Evolutionary conservation across 2,329 filamentous ascomycete genomes (phyloP), one percentile per base, ranked within the genome.

Genomic region (Torrubiellomyces zombiae): DNA sequence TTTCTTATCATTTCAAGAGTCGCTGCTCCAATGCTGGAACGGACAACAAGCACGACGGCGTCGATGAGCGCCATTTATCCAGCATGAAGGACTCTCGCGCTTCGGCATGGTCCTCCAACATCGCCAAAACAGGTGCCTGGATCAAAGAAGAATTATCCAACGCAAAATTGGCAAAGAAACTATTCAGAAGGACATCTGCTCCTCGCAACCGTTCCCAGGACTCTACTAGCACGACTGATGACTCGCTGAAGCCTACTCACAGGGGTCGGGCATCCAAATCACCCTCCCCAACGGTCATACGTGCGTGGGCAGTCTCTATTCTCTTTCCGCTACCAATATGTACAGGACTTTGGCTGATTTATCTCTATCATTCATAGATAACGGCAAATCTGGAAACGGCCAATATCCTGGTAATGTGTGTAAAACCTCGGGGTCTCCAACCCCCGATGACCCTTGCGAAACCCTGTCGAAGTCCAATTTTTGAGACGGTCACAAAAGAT

Each of bases 151-250:
- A 51, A 7, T 24, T 30, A 7, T 34, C 28, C 7, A 44, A 33
- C 14, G 27, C 32, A 4, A 48, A 38, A 4, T 28, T 42, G 3
- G 44, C 45, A 4, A 43, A 42, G 12, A 58, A 47, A 24, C 35
- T 58, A 6, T 59, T 61, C 25, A 45, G 50, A 5, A 54, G 41
- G 20, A 44, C 48, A 7, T 50, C 51, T 3, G 58, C 55, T 53
- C 42, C 44, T 20, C 47, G 49, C 4, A 57, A 52, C 28, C 35
- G 42, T 11, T 58, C 55, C 1, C 38, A 27, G 6, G 46, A 46
- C 4, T 57, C 56, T 1, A 35, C 40, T 13, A 47, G 35, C 30
- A 58, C 47, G 25, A 42, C 48, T n/a, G 43, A 51, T 7, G 59
- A 55, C 31, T 60, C 56, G 4, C 33, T 58, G n/a, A n/a, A n/a